These are phyloP conservation scores for Reticulascus tulasneorum DNA, from an alignment of 2,329 filamentous ascomycete species.

Conservation along the genomic window DNA sequence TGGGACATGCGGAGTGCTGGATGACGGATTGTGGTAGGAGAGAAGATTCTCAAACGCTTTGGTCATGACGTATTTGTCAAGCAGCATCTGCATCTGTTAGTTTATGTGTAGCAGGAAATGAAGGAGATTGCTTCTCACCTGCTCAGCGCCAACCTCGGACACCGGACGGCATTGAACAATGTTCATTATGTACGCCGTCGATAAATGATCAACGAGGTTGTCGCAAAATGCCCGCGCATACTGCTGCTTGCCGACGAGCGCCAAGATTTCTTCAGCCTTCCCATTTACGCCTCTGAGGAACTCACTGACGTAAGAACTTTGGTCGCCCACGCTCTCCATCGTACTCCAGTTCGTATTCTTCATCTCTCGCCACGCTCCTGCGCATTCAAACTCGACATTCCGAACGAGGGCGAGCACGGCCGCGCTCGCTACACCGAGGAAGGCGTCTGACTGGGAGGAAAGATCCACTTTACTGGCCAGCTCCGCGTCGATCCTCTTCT, in stretches of 20 bases:
- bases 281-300: conserved; percentile 70
- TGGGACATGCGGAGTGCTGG: conserved; percentile 34
- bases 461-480: conserved; percentile 75
- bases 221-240: conserved; percentile 94
- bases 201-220: conserved; percentile 86
- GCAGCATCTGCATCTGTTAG: conserved; percentile 66
- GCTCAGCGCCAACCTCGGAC: conserved; percentile 90
- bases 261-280: conserved; percentile 70
- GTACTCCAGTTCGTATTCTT: conserved; percentile 91
- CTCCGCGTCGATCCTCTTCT: conserved; percentile 79
- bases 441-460: conserved; percentile 89
- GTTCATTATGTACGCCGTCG: conserved; percentile 73
- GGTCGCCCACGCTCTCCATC: conserved; percentile 88
- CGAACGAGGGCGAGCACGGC: conserved; percentile 81
- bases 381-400: conserved; percentile 76
- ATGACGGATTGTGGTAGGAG: conserved; percentile 52
- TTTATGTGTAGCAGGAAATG: background rate
- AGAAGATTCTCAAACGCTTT: conserved; percentile 72
- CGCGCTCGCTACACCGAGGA: conserved; percentile 89
- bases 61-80: conserved; percentile 89
- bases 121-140: conserved; percentile 44
- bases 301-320: conserved; percentile 86
- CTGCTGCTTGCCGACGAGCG: conserved; percentile 79
- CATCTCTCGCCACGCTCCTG: conserved; percentile 94
- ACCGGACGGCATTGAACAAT: conserved; percentile 88